Evolutionary conservation across 2,329 filamentous ascomycete genomes (phyloP), one percentile per base, ranked within the genome.

Genomic region (Claviceps fusiformis): DNA sequence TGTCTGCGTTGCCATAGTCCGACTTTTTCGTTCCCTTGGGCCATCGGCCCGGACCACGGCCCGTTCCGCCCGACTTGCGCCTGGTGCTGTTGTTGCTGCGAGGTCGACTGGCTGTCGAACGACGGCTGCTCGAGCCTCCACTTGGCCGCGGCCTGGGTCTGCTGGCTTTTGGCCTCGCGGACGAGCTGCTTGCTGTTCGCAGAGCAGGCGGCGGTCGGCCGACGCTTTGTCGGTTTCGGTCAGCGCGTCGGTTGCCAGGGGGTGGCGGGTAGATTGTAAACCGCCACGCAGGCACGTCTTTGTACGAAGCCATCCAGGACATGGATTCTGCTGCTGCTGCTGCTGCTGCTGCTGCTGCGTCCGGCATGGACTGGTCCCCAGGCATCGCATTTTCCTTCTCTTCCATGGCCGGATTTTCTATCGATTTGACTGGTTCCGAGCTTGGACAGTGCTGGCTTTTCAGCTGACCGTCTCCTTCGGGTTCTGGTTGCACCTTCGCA

Each of bases 251-350:
- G 53, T 73, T 70, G 1, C 70, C 70, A 11, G 71, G 72, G 9
- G 86, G 70, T 0, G 85, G 80, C 9, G 89, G 89, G 63, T 87
- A 92, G 45, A 93, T 81, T 62, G 90, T 85, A 67, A 89, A 95
- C 39, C 88, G 80, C 1, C 75, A 82, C 0, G 82, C 74, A 3
- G 87, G 86, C 31, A 93, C 86, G 50, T 73, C 68, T 15, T 71
- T 70, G 62, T 83, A 82, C 2, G 72, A 65, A 3, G 66, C 61
- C 11, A 66, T 64, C 79, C 79, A 82, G 45, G 69, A 63, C 8
- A 68, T 64, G 8, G 52, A 45, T 31, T 69, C 65, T 1, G 56
- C 59, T 2, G 17, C n/a, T 24, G 27, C 15, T 7, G 27, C 15
- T 7, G 31, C 6, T 33, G 31, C 4, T 2, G 17, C 19, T 24